Base-by-base conservation (phyloP, 345 rosid species). In the Mercurialis annua region DNA sequence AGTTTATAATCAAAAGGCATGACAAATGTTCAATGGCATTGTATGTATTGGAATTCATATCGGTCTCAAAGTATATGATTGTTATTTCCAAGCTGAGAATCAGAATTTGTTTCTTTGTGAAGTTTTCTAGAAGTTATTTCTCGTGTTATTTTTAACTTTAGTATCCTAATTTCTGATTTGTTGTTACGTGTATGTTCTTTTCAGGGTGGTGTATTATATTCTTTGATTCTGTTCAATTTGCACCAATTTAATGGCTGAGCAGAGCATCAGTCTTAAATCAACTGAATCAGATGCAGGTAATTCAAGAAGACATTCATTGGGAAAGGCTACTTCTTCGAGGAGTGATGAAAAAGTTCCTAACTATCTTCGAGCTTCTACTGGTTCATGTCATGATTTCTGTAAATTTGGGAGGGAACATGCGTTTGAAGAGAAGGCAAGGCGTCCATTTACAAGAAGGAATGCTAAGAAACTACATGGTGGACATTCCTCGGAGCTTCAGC, bases 351-450 rank as follows among this genome's bases (percentile, higher is more conserved):
- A 82, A 0, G 23, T 70, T 64, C 91, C 95, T 49, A 80, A 67
- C 66, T 86, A 92, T 62, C 90, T 90, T 58, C 84, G 84, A 73
- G 87, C 91, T 76, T 78, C 92, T 10, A 80, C 87, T 42, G 90
- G 83, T 65, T 92, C 98, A 26, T 86, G 98, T 79, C 98, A 90
- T 67, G 98, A 92, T 77, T 75, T 66, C 43, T 92, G 98, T 75
- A 92, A 92, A 73, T 90, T 76, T 61, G 97, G 97, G 64, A 79
- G 64, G 67, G 80, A 71, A 57, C 82, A 85, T 60, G 87, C 61
- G 62, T 64, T 57, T 29, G 84, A 86, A 76, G 75, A 76, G 64
- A 79, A 84, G 59, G 72, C 83, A 59, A 77, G 83, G 43, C 66
- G 12, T 50, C 74, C 84, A 20, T 64, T 73, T 51, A 68, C 15